Base-by-base conservation (phyloP, 2,329 filamentous ascomycete species). In the Talaromyces sp. region DNA sequence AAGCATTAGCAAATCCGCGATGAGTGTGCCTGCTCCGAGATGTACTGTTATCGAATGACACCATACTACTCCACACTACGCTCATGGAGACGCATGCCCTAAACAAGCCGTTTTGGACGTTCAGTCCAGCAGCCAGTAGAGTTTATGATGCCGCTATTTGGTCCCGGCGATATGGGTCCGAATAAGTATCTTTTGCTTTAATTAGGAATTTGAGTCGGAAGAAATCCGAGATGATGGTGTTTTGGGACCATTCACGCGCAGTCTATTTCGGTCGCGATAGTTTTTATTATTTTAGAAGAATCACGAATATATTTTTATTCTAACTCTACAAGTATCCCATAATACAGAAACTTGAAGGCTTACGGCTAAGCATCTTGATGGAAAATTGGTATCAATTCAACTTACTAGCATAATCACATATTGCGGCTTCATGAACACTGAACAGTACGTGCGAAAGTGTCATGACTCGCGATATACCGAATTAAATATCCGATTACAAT, bases 31-130 rank as follows among this genome's bases (percentile, higher is more conserved):
- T 52, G 13, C 22, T 17, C n/a, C 2, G 28, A 52, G 11, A 13
- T 13, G 22, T 22, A 15, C 6, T 17, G 5, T 36, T 36, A 17
- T 36, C 33, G 15, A 33, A 52, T 58, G 44, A 59, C 56, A 62
- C 39, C 60, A 55, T 55, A 59, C n/a, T 33, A 19, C 55, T 62
- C 55, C 60, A 62, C 56, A 54, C 9, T 58, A 44, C 17, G 19
- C 39, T 56, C 55, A 61, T 55, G n/a, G 36, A 22, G 33, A n/a
- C 13, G 15, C n/a, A 30, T 13, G 13, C 17, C 30, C 51, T 53
- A 53, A 53, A 53, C 9, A 32, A 33, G 52, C 19, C 17, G 15
- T 19, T 54, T 22, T 19, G 52, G 52, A 32, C 15, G 33, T 17
- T 17, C 7, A 39, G 6, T 1, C 36, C 36, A 39, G 2, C 15